phyloP scores from a whole-genome alignment of 306 rosid genomes.

The Cucurbita ficifolia region DNA sequence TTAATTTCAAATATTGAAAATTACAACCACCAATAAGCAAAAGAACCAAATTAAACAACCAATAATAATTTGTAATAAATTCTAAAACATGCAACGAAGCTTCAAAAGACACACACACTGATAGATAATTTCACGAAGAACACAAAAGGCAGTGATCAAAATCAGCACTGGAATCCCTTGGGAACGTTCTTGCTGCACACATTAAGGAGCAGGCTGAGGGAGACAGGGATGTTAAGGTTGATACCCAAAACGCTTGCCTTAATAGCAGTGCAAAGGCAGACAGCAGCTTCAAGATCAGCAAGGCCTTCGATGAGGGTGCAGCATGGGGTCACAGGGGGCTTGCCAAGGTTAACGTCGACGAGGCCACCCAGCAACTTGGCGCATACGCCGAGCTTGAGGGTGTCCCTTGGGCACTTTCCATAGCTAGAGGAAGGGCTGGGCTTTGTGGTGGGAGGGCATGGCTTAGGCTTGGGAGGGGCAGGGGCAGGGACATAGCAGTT shows the following conservation, averaged over 20 bases:
- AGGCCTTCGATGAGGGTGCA: slow-evolving; percentile 58
- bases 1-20: background rate
- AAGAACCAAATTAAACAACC: background rate
- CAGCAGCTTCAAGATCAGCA: slow-evolving; percentile 54
- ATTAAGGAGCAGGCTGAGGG: slow-evolving; percentile 62
- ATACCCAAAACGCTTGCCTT: slow-evolving; percentile 52
- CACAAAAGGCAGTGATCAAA: too few relatives aligned
- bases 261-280: slow-evolving; percentile 72
- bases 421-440: background rate
- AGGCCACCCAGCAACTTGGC: slow-evolving; percentile 44
- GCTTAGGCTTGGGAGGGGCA: background rate
- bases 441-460: background rate
- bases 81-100: background rate
- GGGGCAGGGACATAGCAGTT: background rate
- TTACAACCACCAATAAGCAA: background rate
- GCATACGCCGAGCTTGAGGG: slow-evolving; percentile 52
- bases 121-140: background rate
- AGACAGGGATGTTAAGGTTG: slow-evolving; percentile 44
- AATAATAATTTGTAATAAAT: background rate
- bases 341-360: slow-evolving; percentile 33
- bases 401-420: slow-evolving; percentile 41
- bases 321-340: slow-evolving; percentile 49
- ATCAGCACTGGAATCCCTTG: slow-evolving; percentile 30
- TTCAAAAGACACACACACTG: background rate
- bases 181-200: slow-evolving; percentile 36